A percentile compares a stretch with the other conserved stretches of the same genome.
Evolutionary conservation across 2,329 filamentous ascomycete genomes (phyloP).

Genomic region (Fusarium anguioides): DNA sequence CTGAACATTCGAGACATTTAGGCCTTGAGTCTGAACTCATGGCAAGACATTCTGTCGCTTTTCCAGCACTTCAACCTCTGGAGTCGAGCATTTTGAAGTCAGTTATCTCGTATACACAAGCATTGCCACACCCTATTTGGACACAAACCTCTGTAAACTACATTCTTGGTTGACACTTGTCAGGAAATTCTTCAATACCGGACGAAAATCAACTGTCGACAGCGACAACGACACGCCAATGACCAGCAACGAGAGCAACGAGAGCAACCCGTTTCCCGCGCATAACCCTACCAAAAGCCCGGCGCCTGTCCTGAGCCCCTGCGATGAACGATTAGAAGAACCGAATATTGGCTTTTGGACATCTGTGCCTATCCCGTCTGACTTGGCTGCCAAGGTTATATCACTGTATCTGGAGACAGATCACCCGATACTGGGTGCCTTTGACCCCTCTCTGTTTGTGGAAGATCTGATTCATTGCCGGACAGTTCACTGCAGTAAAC

Average conservation of each 20-base stretch:
- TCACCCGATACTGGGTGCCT: constrained; percentile 52
- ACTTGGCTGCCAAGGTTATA: constrained; percentile 49
- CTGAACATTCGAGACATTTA: constrained; percentile 1
- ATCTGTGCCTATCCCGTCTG: constrained; percentile 44
- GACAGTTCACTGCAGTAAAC: constrained; percentile 3
- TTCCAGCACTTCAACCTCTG: constrained; percentile 11
- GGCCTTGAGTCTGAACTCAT: constrained; percentile 29
- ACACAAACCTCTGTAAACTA: background rate
- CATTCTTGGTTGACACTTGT: background rate
- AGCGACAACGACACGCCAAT: background rate
- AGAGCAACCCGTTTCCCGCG: constrained; percentile 10
- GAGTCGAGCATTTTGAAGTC: constrained; percentile 22
- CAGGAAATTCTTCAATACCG: background rate
- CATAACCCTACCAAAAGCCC: background rate
- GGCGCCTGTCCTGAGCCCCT: background rate
- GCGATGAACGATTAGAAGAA: constrained; percentile 45
- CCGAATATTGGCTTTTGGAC: constrained; percentile 52
- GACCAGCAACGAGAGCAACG: background rate
- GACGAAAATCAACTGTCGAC: background rate
- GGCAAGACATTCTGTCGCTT: constrained; percentile 23
- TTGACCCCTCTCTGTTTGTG: constrained; percentile 51
- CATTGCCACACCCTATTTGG: background rate
- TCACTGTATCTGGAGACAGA: constrained; percentile 54
- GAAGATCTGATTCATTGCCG: constrained; percentile 46
- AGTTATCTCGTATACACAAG: background rate